Percentiles rank a stretch among this genome's conserved stretches.
Evolutionary conservation across 2,329 filamentous ascomycete species (phyloP).

Genomic region (Gaeumannomyces sp.): DNA sequence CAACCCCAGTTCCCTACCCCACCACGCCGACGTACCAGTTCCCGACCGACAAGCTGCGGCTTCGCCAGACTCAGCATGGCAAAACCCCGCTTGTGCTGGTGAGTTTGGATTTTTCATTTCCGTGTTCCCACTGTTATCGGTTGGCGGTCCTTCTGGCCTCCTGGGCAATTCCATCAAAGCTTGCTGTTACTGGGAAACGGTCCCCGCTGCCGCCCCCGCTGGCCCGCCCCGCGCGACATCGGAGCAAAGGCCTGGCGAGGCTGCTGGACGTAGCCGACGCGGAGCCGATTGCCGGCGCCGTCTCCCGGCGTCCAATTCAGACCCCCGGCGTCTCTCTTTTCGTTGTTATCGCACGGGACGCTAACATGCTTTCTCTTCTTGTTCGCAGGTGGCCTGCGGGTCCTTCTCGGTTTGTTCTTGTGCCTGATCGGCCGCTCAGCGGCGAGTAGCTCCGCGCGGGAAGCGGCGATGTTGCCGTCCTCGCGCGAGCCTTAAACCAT

Average conservation of each 20-base stretch:
- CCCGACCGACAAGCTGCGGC: slow-evolving; percentile 8
- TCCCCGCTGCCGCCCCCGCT: neutral
- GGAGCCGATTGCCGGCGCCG: neutral
- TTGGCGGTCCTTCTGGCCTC: neutral
- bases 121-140: too few species aligned
- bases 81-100: slow-evolving; percentile 10
- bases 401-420: slow-evolving; percentile 9
- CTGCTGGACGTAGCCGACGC: slow-evolving; percentile 1
- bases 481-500: too few species aligned
- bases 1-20: slow-evolving; percentile 14
- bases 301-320: neutral
- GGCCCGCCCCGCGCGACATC: neutral
- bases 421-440: neutral
- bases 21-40: slow-evolving; percentile 17
- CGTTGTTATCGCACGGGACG: neutral
- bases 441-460: neutral
- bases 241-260: neutral
- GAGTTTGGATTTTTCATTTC: neutral
- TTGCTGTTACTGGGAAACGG: neutral
- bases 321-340: neutral
- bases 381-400: slow-evolving; percentile 7
- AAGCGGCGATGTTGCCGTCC: neutral
- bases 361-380: neutral
- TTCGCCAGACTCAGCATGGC: slow-evolving; percentile 10
- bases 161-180: neutral